Evolutionary conservation across 345 rosid species (phyloP).

Genomic region (Lepidium didymum): DNA sequence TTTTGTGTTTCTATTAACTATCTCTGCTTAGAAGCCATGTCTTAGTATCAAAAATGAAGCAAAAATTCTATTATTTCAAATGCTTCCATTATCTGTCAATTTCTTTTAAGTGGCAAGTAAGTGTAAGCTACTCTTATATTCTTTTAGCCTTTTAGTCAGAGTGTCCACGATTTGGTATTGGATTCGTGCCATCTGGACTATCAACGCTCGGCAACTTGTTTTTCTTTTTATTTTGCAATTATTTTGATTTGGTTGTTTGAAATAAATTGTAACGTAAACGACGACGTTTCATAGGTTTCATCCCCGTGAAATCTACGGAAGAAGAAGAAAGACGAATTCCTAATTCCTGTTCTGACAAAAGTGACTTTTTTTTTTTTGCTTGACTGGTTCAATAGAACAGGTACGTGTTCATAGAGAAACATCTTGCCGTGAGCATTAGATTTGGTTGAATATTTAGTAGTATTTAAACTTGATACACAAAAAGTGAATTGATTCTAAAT

Average conservation of each 20-base stretch:
- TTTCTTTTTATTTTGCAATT: too few relatives aligned
- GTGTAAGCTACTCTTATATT: too few relatives aligned
- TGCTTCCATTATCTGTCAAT: too few relatives aligned
- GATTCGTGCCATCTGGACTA: too few relatives aligned
- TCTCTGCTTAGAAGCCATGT: not conserved
- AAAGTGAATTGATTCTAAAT: not conserved
- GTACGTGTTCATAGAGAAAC: not conserved
- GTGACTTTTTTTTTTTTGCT: not conserved
- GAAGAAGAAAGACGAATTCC: not conserved
- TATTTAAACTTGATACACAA: not conserved
- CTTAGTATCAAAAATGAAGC: too few relatives aligned
- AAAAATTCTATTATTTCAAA: too few relatives aligned
- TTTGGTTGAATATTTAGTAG: not conserved
- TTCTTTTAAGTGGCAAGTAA: too few relatives aligned
- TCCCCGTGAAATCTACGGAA: not conserved
- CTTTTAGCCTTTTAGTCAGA: too few relatives aligned
- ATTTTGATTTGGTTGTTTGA: too few relatives aligned
- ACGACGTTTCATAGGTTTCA: not conserved
- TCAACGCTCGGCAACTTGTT: too few relatives aligned
- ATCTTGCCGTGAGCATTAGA: not conserved
- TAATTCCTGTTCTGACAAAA: not conserved
- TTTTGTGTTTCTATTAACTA: constrained; percentile 9
- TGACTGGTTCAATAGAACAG: not conserved
- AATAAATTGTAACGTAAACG: too few relatives aligned
- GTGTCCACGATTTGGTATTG: too few relatives aligned